Conservation (phyloP, 2,329 filamentous ascomycete genomes). For the Aspergillus sp. region DNA sequence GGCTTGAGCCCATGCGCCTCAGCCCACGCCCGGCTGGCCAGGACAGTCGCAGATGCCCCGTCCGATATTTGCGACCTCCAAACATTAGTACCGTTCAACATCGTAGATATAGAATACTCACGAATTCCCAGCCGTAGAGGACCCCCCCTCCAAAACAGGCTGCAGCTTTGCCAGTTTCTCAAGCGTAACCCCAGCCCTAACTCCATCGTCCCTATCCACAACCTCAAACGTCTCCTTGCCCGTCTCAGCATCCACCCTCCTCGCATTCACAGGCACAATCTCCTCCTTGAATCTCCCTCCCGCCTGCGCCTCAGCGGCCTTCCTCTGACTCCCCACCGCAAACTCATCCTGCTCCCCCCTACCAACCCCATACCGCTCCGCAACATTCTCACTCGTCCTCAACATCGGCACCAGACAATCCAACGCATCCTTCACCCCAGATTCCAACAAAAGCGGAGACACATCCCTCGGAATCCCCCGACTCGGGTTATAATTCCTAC, state of each 20-base stretch:
- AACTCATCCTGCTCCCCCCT: slow-evolving; percentile 77
- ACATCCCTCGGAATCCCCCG: slow-evolving; percentile 27
- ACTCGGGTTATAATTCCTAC: slow-evolving; percentile 31
- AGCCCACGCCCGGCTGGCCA: slow-evolving; percentile 90
- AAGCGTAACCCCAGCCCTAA: slow-evolving; percentile 79
- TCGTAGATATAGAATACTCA: slow-evolving; percentile 10
- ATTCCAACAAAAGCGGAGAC: slow-evolving; percentile 20
- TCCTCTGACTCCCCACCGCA: slow-evolving; percentile 77
- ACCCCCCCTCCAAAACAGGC: slow-evolving; percentile 81
- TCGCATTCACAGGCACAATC: slow-evolving; percentile 82
- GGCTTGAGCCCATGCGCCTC: slow-evolving; percentile 80
- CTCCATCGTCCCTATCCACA: slow-evolving; percentile 69
- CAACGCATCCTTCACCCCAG: slow-evolving; percentile 58
- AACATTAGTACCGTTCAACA: no score
- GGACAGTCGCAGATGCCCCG: slow-evolving; percentile 72
- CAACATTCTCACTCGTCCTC: slow-evolving; percentile 92
- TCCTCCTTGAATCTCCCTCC: slow-evolving; percentile 84
- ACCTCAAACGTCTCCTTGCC: slow-evolving; percentile 69
- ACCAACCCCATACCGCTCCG: slow-evolving; percentile 76
- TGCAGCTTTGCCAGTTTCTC: slow-evolving; percentile 78
- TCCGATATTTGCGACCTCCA: slow-evolving; percentile 24
- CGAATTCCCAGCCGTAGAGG: slow-evolving; percentile 67
- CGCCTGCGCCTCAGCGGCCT: slow-evolving; percentile 83
- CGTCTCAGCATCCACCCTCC: slow-evolving; percentile 70
- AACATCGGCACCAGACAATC: slow-evolving; percentile 94